phyloP scores from a whole-genome alignment of 169 alveolate genomes.

The Miamiensis avidus region DNA sequence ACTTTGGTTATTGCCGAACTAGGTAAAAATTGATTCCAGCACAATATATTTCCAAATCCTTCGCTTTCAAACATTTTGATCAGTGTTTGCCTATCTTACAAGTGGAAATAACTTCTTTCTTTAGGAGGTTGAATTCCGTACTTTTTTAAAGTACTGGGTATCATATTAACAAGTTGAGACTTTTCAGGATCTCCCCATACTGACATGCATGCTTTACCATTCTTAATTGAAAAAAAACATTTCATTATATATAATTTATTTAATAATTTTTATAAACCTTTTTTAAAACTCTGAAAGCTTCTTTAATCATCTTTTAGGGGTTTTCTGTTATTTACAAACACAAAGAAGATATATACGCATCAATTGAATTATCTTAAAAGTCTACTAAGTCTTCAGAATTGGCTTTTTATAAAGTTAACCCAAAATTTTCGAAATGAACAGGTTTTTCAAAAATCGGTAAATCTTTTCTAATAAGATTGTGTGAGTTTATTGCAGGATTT shows the following conservation, averaged over 20 bases:
- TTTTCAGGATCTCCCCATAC: constrained; percentile 25
- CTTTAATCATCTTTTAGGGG: constrained; percentile 15
- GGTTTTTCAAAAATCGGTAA: no score
- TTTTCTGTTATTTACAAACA: constrained; percentile 12
- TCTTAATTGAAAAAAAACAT: background rate
- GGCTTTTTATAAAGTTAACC: background rate
- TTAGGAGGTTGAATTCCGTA: constrained; percentile 4
- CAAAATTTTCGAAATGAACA: no score
- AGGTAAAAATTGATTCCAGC: constrained; percentile 20
- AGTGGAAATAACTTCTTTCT: constrained; percentile 14
- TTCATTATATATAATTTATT: no score
- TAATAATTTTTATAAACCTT: background rate
- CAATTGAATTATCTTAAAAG: constrained; percentile 2
- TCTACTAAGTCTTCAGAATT: constrained; percentile 16
- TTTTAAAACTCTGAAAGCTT: constrained; percentile 16
- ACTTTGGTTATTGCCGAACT: background rate
- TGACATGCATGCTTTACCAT: constrained; percentile 15
- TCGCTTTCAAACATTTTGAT: background rate
- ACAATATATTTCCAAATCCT: constrained; percentile 3
- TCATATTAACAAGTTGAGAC: background rate
- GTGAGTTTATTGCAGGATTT: no score
- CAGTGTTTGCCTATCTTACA: background rate
- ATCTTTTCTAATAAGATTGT: no score
- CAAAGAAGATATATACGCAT: constrained; percentile 9
- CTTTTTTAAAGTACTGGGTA: background rate